A percentile compares a stretch with the other conserved stretches of the same genome.
phyloP scores from a whole-genome alignment of 2,329 filamentous ascomycete species.

The Metarhizium anisopliae region DNA sequence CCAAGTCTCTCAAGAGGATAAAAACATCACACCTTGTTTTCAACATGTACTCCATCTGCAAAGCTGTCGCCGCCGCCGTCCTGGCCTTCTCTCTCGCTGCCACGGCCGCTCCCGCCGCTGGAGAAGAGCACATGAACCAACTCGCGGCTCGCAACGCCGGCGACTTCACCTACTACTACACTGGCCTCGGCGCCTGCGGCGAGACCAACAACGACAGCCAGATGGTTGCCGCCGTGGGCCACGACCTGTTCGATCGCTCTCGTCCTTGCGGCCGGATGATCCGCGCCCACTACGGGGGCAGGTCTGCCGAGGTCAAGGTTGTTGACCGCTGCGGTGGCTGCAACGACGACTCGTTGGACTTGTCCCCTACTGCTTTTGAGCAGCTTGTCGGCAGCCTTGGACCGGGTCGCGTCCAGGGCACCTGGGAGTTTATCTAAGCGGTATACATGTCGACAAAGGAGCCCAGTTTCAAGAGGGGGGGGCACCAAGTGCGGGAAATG shows the following conservation, averaged over 20 bases:
- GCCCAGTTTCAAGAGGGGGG: too few relatives aligned
- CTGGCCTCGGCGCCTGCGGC: slow-evolving; percentile 62
- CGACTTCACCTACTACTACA: slow-evolving; percentile 46
- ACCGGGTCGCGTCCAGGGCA: slow-evolving; percentile 11
- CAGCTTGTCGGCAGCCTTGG: slow-evolving; percentile 26
- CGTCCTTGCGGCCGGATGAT: slow-evolving; percentile 54
- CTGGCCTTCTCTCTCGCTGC: not conserved
- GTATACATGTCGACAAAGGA: too few relatives aligned
- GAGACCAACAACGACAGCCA: slow-evolving; percentile 43
- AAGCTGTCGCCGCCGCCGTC: not conserved
- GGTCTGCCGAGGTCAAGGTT: slow-evolving; percentile 49
- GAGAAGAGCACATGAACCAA: not conserved
- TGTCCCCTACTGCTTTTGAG: slow-evolving; percentile 37
- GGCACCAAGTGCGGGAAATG: too few relatives aligned
- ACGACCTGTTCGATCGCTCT: slow-evolving; percentile 52
- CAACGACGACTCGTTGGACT: slow-evolving; percentile 35
- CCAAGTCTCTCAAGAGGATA: too few relatives aligned
- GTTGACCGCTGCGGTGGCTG: slow-evolving; percentile 58
- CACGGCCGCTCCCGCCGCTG: not conserved
- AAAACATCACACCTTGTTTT: not conserved
- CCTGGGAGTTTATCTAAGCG: not conserved
- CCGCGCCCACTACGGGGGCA: slow-evolving; percentile 41
- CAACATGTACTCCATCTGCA: not conserved
- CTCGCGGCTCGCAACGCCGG: slow-evolving; percentile 2
- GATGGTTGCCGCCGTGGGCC: slow-evolving; percentile 57